phyloP scores from a whole-genome alignment of 495 filamentous ascomycete species.

The Tuber melanosporum region DNA sequence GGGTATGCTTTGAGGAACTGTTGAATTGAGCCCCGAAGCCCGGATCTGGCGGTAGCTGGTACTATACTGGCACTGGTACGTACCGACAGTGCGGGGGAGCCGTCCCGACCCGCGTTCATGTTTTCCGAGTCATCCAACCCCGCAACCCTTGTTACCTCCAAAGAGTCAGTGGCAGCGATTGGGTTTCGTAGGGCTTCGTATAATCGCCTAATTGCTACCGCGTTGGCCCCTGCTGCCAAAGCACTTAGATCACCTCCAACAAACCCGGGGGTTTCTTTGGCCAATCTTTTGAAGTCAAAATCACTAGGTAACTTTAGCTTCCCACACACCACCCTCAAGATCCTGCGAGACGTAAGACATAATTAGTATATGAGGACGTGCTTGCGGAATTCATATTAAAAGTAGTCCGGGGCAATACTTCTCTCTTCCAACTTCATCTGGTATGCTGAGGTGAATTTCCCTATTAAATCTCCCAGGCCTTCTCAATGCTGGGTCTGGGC shows the following conservation, averaged over 20 bases:
- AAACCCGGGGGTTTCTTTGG: slow-evolving; percentile 85
- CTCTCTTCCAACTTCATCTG: slow-evolving; percentile 73
- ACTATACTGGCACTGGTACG: background rate
- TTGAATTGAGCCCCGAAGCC: too few species aligned
- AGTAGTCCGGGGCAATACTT: slow-evolving; percentile 42
- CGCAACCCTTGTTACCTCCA: background rate
- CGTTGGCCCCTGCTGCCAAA: slow-evolving; percentile 66
- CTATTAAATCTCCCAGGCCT: slow-evolving; percentile 81
- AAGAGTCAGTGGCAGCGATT: slow-evolving; percentile 3
- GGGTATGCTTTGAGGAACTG: too few species aligned
- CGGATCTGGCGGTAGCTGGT: too few species aligned
- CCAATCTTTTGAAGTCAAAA: slow-evolving; percentile 68
- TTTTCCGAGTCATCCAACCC: slow-evolving; percentile 2
- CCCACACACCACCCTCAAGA: slow-evolving; percentile 68
- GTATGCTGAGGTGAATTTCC: slow-evolving; percentile 92
- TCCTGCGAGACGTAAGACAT: slow-evolving; percentile 43
- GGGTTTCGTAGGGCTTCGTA: slow-evolving; percentile 46
- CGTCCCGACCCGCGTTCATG: slow-evolving; percentile 30
- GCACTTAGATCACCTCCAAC: slow-evolving; percentile 90
- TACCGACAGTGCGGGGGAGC: background rate
- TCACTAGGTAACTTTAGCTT: slow-evolving; percentile 63
- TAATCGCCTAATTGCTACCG: slow-evolving; percentile 56
- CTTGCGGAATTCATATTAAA: background rate
- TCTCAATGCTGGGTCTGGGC: slow-evolving; percentile 77
- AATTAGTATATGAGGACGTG: background rate